Conservation (phyloP, 2,329 filamentous ascomycete species). For the Venturia nashicola region DNA sequence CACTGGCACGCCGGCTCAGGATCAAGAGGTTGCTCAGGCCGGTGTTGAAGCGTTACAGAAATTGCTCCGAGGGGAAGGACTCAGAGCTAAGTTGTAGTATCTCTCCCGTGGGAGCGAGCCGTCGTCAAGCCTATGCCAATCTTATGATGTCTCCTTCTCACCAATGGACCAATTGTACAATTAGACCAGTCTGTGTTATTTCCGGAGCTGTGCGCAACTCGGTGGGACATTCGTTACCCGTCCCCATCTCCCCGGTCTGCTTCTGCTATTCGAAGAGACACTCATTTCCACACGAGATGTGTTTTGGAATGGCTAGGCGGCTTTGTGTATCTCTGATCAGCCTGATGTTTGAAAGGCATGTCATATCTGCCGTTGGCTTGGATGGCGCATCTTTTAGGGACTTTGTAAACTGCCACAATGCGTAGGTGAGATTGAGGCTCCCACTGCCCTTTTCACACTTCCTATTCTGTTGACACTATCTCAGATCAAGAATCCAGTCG, state of each 20-base stretch:
- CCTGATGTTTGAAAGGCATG: not conserved
- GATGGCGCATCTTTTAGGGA: not conserved
- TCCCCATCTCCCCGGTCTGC: not conserved
- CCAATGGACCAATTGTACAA: not conserved
- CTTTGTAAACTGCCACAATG: not conserved
- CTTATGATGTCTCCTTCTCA: not conserved
- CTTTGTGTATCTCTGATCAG: not conserved
- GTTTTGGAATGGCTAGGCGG: not conserved
- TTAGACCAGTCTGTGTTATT: not conserved
- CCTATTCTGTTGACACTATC: not conserved
- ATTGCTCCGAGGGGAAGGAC: conserved; percentile 14
- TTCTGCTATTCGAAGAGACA: not conserved
- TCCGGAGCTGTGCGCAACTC: not conserved
- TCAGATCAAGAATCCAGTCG: not conserved
- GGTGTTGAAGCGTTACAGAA: conserved; percentile 37
- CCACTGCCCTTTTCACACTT: not conserved
- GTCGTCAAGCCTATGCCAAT: not conserved
- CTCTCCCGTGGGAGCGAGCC: not conserved
- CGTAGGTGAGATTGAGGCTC: not conserved
- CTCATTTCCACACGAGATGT: not conserved
- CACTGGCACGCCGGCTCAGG: conserved; percentile 42
- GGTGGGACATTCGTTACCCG: not conserved
- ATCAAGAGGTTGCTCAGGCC: conserved; percentile 39
- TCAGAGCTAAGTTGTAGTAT: conserved; percentile 4
- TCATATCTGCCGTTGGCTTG: not conserved